A percentile compares a stretch with the other conserved stretches of the same genome.
These are phyloP conservation scores for Pichia sporocuriosa DNA, from an alignment of 805 yeast species.

Conservation along the genomic window DNA sequence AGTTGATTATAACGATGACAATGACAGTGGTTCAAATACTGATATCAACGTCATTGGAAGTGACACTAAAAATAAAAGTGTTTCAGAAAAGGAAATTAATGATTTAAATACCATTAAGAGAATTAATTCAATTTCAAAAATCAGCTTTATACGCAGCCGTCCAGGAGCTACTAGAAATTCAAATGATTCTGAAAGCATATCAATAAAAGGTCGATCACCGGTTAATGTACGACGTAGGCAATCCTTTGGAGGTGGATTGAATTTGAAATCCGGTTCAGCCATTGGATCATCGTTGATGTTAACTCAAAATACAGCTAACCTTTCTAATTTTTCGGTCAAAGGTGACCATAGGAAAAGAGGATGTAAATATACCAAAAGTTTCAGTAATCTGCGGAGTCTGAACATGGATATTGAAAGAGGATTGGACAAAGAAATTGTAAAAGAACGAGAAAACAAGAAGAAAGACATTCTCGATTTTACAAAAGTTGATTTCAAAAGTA, in stretches of 20 bases:
- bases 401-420: neutral
- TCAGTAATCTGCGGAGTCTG: slow-evolving; percentile 1
- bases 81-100: too few relatives aligned
- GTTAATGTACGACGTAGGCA: neutral
- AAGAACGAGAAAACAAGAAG: neutral
- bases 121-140: slow-evolving; percentile 16
- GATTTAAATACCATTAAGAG: neutral
- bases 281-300: neutral
- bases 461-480: neutral
- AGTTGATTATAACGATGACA: slow-evolving; percentile 8
- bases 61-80: neutral
- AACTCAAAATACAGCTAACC: neutral
- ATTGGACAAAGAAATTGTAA: neutral
- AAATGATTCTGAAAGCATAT: too few relatives aligned
- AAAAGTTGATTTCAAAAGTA: neutral
- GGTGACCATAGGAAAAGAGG: neutral
- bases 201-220: neutral
- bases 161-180: neutral
- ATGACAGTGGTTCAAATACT: neutral
- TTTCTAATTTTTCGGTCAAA: neutral
- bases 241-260: neutral
- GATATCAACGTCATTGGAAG: neutral
- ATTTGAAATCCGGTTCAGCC: neutral
- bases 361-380: slow-evolving; percentile 5
- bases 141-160: slow-evolving; percentile 13